Evolutionary conservation across 208 protist genomes (phyloP).

Genomic region (Angomonas deanei): DNA sequence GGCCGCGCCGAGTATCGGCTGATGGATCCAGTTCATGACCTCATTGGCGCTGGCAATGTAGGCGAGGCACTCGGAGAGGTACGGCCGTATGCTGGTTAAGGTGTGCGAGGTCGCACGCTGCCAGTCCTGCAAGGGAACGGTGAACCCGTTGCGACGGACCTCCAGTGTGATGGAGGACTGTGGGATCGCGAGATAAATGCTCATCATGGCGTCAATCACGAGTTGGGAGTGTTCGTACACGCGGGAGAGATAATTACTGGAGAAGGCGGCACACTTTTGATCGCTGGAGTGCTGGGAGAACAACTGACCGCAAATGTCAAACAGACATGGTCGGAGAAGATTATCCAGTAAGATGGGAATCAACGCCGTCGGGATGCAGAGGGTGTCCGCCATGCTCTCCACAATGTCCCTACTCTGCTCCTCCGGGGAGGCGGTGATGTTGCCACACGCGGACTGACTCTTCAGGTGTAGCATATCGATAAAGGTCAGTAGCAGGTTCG

Average conservation of each 20-base stretch:
- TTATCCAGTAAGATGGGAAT: slow-evolving; percentile 65
- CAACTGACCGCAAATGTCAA: slow-evolving; percentile 45
- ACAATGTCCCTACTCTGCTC: slow-evolving; percentile 52
- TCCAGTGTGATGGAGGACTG: slow-evolving; percentile 70
- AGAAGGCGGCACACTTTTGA: slow-evolving; percentile 33
- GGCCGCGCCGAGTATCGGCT: slow-evolving; percentile 63
- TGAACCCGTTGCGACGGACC: slow-evolving; percentile 55
- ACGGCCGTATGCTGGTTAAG: slow-evolving; percentile 65
- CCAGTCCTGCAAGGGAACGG: slow-evolving; percentile 75
- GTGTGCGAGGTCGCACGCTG: slow-evolving; percentile 61
- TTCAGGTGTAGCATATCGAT: slow-evolving; percentile 69
- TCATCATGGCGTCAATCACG: slow-evolving; percentile 72
- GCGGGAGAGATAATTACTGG: slow-evolving; percentile 38
- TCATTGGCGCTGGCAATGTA: slow-evolving; percentile 69
- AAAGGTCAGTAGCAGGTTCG: slow-evolving; percentile 64
- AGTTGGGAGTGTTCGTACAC: slow-evolving; percentile 84
- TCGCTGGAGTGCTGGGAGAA: slow-evolving; percentile 21
- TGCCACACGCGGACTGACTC: slow-evolving; percentile 36
- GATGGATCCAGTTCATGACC: slow-evolving; percentile 56
- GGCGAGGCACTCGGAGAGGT: slow-evolving; percentile 65
- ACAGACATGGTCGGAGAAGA: slow-evolving; percentile 63
- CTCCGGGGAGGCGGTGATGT: slow-evolving; percentile 16
- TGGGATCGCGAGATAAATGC: slow-evolving; percentile 58
- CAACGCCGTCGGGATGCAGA: slow-evolving; percentile 58
- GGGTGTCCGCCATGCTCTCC: slow-evolving; percentile 78